A percentile compares a stretch with the other conserved stretches of the same genome.
Evolutionary conservation across 2,329 filamentous ascomycete species (phyloP).

Genomic region (Sclerotinia sclerotiorum): DNA sequence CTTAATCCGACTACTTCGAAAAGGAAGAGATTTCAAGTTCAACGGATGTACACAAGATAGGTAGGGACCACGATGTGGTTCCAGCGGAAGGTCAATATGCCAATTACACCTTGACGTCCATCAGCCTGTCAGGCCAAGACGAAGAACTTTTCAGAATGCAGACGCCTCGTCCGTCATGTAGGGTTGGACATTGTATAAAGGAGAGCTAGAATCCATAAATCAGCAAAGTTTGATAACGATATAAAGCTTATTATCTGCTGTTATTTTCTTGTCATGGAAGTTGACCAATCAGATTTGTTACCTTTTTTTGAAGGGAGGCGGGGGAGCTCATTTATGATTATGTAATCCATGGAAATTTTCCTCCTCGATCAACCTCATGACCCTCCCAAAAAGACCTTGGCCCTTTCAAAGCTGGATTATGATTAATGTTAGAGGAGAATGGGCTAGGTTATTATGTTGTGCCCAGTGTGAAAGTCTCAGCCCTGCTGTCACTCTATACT

Average conservation of each 20-base stretch:
- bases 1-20: neutral
- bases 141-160: conserved; percentile 5
- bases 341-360: neutral
- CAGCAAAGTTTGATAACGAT: neutral
- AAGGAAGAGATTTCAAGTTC: neutral
- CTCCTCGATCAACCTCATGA: neutral
- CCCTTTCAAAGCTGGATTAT: neutral
- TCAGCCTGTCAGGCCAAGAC: neutral
- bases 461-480: neutral
- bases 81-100: neutral
- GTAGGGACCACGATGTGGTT: no score
- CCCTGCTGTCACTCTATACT: neutral
- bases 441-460: neutral
- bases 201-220: neutral
- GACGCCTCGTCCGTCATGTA: neutral
- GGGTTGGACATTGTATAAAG: neutral
- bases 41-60: no score
- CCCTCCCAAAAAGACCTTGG: neutral
- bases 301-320: neutral
- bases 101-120: neutral
- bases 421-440: neutral
- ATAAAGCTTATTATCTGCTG: neutral
- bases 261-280: neutral
- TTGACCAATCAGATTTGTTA: neutral
- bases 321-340: neutral